Evolutionary conservation across 1,284 basidiomycete species (phyloP), one percentile per base, ranked within the genome.

Genomic region (Butyriboletus appendiculatus): DNA sequence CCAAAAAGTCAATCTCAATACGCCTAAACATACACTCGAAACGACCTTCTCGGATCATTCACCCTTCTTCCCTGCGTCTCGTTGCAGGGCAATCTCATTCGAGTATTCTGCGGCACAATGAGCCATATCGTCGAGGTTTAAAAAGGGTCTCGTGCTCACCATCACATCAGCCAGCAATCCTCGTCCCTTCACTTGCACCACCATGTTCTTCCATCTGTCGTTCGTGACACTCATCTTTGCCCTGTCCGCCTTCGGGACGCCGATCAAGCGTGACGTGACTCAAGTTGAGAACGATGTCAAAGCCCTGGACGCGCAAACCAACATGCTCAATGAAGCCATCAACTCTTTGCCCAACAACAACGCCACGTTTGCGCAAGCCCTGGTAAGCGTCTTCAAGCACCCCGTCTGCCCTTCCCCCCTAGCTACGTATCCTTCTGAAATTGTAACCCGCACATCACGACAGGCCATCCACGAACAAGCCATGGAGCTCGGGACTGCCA

Each of bases 151-250:
- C 3, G 38, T 14, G 28, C 3, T 10, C 10, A 15, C 35, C 30
- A 46, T 18, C 26, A 43, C 4, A 12, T 33, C 41, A 41, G 4
- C 24, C 24, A 18, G 24, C 4, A n/a, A 50, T n/a, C 8, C 14
- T 15, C 20, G 2, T 32, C 28, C n/a, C 26, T 34, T 41, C 38
- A 9, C 28, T 43, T 22, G 32, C 18, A 42, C 3, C 26, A 12
- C 44, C 37, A 61, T 61, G 60, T 35, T 49, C 40, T 28, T 62
- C 15, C 54, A 22, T 37, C 38, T 41, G 8, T 59, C 46, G 10
- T 50, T 55, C 16, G 41, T 59, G 28, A 39, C 37, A 3, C 50
- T 62, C 39, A 2, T 51, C 34, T 15, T 59, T 40, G 60, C 51
- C 4, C n/a, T 59, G 42, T 41, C 26, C 20, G 38, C 46, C n/a